Evolutionary conservation across 495 filamentous ascomycete species (phyloP).

Genomic region (Penicillium herquei): DNA sequence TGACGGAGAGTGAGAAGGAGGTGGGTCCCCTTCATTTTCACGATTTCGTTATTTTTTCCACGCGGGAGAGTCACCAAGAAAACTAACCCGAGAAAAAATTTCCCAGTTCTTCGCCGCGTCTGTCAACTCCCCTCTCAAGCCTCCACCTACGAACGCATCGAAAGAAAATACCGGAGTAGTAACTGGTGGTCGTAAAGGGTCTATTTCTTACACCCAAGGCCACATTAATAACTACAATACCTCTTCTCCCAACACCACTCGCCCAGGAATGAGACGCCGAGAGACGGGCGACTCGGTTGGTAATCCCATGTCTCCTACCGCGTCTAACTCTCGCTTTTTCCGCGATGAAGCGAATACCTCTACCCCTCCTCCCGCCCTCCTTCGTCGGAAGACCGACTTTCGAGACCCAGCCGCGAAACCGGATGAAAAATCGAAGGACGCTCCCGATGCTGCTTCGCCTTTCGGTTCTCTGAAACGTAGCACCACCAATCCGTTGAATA

Average conservation of each 20-base stretch:
- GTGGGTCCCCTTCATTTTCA: slow-evolving; percentile 42
- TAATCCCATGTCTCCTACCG: slow-evolving; percentile 59
- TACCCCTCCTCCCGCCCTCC: slow-evolving; percentile 62
- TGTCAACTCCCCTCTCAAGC: slow-evolving; percentile 91
- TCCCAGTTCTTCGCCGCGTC: slow-evolving; percentile 71
- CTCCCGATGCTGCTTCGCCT: slow-evolving; percentile 47
- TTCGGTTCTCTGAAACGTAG: slow-evolving; percentile 68
- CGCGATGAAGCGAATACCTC: slow-evolving; percentile 59
- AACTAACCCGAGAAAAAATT: neutral
- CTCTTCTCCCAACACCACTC: slow-evolving; percentile 59
- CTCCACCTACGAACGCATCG: slow-evolving; percentile 64
- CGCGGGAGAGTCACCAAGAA: neutral
- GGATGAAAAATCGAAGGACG: slow-evolving; percentile 48
- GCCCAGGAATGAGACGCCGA: slow-evolving; percentile 74
- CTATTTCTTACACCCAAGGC: slow-evolving; percentile 61
- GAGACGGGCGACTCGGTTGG: slow-evolving; percentile 76
- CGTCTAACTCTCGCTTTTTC: slow-evolving; percentile 50
- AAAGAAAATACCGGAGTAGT: slow-evolving; percentile 66
- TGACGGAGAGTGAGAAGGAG: slow-evolving; percentile 82
- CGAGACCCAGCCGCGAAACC: slow-evolving; percentile 45
- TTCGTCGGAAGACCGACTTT: slow-evolving; percentile 72
- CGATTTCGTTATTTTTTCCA: neutral
- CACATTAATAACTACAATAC: slow-evolving; percentile 44
- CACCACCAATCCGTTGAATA: slow-evolving; percentile 60
- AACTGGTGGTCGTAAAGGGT: slow-evolving; percentile 68